Evolutionary conservation across 345 rosid species (phyloP), one percentile per base, ranked within the genome.

Genomic region (Sonneratia caseolaris): DNA sequence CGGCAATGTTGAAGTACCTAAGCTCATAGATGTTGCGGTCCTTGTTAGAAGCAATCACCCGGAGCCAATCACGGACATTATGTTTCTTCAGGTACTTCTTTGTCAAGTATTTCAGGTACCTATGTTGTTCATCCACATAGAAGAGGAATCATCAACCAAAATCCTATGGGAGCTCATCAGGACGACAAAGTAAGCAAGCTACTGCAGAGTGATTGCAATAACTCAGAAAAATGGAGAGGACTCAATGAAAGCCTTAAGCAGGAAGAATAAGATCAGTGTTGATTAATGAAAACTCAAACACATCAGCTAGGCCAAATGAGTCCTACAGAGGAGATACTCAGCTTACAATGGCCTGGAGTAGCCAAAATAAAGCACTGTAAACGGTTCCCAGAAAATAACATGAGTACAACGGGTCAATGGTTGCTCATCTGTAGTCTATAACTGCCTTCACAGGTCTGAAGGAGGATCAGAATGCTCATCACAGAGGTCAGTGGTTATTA

Each of bases 41-140:
- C 75, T 83, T 83, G 81, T 83, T 83, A 37, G 86, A 79, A 27
- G 86, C 80, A 75, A 83, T 81, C 57, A 83, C 86, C 38, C 86
- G 81, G 66, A 83, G 86, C 86, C 86, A 83, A 71, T 83, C 86
- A 49, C 86, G 70, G 65, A 83, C 86, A n/a, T 81, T 83, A 76
- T 83, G 86, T 68, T 83, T 83, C 81, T 83, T 83, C 81, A 83
- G 71, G 70, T 80, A 83, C 79, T 83, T 83, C 79, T 83, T 83
- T 27, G 86, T 83, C 76, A 83, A 73, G 64, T 81, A 83, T 62
- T 83, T 83, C 48, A 83, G 71, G 36, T 83, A 83, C 68, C 86
- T 83, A 45, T 2, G 66, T 43, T 5, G 55, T 18, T 64, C 37
- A 64, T 16, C 45, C 37, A 5, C 37, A 24, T 40, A 40, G 7